A percentile compares a stretch with the other conserved stretches of the same genome.
phyloP scores from a whole-genome alignment of 106 monocot species.

The Acorus gramineus region DNA sequence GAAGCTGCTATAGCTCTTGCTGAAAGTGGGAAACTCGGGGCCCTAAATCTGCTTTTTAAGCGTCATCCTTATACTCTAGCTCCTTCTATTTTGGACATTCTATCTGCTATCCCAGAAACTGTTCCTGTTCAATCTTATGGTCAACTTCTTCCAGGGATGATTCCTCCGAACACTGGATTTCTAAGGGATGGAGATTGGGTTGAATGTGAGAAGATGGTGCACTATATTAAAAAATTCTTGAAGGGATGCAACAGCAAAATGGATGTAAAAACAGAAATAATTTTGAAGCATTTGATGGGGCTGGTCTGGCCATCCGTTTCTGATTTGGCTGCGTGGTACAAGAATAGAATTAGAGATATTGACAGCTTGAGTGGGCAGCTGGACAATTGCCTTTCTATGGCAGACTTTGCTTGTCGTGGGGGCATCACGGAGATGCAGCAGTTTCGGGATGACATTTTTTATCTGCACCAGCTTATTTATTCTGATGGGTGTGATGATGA shows the following conservation, averaged over 20 bases:
- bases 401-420: conserved; percentile 64
- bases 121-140: conserved; percentile 73
- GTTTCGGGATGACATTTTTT: conserved; percentile 68
- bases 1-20: conserved; percentile 63
- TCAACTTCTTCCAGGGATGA: conserved; percentile 77
- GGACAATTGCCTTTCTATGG: conserved; percentile 65
- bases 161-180: conserved; percentile 30
- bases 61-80: conserved; percentile 86
- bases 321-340: conserved; percentile 77
- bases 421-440: conserved; percentile 53
- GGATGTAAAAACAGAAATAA: conserved; percentile 52
- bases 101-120: conserved; percentile 88
- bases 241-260: conserved; percentile 19
- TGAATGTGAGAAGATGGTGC: conserved; percentile 61
- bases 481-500: conserved; percentile 38
- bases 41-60: conserved; percentile 85
- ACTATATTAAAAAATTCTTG: conserved; percentile 32
- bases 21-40: conserved; percentile 93
- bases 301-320: conserved; percentile 63
- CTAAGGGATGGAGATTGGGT: conserved; percentile 86
- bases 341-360: conserved; percentile 72
- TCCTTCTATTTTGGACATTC: conserved; percentile 35
- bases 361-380: conserved; percentile 84
- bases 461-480: conserved; percentile 67
- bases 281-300: conserved; percentile 41